A percentile compares a stretch with the other conserved stretches of the same genome.
phyloP scores from a whole-genome alignment of 768 basidiomycete genomes.

The Termitomyces heimii region DNA sequence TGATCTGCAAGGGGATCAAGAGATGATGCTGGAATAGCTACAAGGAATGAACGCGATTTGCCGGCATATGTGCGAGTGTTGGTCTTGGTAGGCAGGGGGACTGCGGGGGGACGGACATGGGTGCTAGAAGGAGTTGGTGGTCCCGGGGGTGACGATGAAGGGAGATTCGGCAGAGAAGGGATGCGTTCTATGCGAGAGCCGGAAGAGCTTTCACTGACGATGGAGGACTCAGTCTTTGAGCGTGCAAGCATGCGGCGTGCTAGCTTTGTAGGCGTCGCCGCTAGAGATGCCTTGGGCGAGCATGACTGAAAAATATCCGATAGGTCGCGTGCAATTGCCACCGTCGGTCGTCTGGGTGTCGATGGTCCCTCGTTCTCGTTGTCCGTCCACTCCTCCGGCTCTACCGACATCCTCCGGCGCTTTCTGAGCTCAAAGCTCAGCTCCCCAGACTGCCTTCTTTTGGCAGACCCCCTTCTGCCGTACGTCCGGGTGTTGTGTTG shows the following conservation, averaged over 20 bases:
- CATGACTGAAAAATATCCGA: constrained; percentile 39
- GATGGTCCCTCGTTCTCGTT: constrained; percentile 5
- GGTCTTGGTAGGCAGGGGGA: constrained; percentile 19
- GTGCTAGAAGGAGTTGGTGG: constrained; percentile 16
- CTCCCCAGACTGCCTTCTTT: constrained; percentile 16
- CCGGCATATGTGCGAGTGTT: constrained; percentile 68
- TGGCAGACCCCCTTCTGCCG: constrained; percentile 22
- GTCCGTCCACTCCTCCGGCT: constrained; percentile 6
- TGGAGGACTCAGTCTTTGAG: constrained; percentile 56
- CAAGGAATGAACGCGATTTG: constrained; percentile 74
- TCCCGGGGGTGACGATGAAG: constrained; percentile 21
- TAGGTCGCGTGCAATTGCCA: constrained; percentile 32
- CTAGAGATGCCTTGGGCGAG: constrained; percentile 20
- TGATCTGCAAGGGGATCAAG: constrained; percentile 22
- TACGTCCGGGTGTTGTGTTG: constrained; percentile 28
- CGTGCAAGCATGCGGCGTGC: constrained; percentile 71
- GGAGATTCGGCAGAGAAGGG: constrained; percentile 30
- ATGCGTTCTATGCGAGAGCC: constrained; percentile 23
- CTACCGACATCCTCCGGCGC: constrained; percentile 19
- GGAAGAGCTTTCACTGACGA: constrained; percentile 23
- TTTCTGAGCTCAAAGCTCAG: constrained; percentile 13
- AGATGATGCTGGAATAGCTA: constrained; percentile 43
- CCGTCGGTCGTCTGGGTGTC: constrained; percentile 15
- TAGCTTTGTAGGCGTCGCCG: constrained; percentile 35
- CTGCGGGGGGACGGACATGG: constrained; percentile 18